Base-by-base conservation (phyloP, 352 stramenopile genomes). In the Phytopythium helicoides region DNA sequence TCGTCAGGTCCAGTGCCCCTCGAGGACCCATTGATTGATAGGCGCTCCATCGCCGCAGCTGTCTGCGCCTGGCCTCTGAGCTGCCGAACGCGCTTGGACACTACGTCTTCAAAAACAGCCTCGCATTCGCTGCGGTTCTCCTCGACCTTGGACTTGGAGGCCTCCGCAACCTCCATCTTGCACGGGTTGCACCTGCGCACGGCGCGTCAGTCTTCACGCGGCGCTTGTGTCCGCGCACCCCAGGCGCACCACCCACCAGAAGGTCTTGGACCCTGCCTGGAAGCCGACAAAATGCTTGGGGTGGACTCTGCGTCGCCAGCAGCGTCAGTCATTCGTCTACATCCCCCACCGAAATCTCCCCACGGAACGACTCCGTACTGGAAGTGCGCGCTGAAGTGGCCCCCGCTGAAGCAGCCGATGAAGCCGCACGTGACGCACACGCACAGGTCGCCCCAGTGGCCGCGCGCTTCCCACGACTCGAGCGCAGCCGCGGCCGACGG, bases 221-320 rank as follows among this genome's bases (percentile, higher is more conserved):
- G n/a, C n/a, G n/a, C n/a, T 19, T 44, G 37, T 22, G n/a, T 44
- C 37, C 14, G 37, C 10, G 7, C n/a, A 22, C 23, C 37, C 16
- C n/a, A 44, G 61, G n/a, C n/a, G n/a, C n/a, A n/a, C n/a, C n/a
- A n/a, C 59, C 16, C 64, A 89, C 72, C 74, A 89, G 40, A 87
- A 84, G 14, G 62, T 76, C 44, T 71, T 60, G 15, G 71, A 66
- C 9, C 58, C 73, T 28, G 77, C 45, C 42, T 82, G 66, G 21
- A 87, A 70, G 12, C 64, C 66, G 18, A 86, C 71, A 47, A 76
- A 86, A 52, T 89, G 79, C 55, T 89, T 89, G 5, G 74, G 25
- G 36, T 84, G 63, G 3, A 58, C 14, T 33, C 69, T 80, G n/a
- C n/a, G n/a, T n/a, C n/a, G n/a, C n/a, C n/a, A n/a, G n/a, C n/a